Conservation (phyloP, 148 eudicot genomes). For the Pouteria glomerata region DNA sequence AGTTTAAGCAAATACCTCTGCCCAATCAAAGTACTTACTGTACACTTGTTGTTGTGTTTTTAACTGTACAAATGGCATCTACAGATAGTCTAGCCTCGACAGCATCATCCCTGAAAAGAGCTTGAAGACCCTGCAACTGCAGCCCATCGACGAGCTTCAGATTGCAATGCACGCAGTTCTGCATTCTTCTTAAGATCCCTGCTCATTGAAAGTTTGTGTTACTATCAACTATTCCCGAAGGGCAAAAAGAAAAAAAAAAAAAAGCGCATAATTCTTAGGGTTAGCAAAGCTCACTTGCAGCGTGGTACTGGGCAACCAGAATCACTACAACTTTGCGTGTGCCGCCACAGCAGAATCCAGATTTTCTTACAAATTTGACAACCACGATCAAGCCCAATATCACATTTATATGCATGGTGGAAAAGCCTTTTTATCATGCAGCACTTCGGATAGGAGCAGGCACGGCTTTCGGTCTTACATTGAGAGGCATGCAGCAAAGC, state of each 20-base stretch:
- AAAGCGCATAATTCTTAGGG: neutral
- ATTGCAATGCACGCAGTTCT: conserved; percentile 16
- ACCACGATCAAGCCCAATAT: conserved; percentile 31
- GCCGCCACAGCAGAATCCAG: conserved; percentile 42
- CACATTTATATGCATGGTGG: conserved; percentile 40
- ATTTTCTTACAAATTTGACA: conserved; percentile 40
- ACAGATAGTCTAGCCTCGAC: neutral
- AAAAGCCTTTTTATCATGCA: conserved; percentile 31
- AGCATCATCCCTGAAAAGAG: neutral
- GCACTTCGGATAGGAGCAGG: conserved; percentile 52
- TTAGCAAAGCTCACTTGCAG: conserved; percentile 45
- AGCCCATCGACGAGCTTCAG: conserved; percentile 16
- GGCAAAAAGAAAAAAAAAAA: neutral
- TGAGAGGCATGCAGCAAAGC: conserved; percentile 43
- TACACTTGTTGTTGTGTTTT: neutral
- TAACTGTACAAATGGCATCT: neutral
- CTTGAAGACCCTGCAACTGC: conserved; percentile 14
- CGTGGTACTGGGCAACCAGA: conserved; percentile 50
- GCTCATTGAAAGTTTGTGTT: conserved; percentile 1
- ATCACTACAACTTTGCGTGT: conserved; percentile 51
- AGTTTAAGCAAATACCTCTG: neutral
- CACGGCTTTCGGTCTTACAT: conserved; percentile 24
- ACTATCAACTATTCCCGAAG: neutral
- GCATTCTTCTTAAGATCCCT: conserved; percentile 41
- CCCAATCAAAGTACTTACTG: no score